Conservation (phyloP, 345 rosid species). For the Pseudoturritis turrita region DNA sequence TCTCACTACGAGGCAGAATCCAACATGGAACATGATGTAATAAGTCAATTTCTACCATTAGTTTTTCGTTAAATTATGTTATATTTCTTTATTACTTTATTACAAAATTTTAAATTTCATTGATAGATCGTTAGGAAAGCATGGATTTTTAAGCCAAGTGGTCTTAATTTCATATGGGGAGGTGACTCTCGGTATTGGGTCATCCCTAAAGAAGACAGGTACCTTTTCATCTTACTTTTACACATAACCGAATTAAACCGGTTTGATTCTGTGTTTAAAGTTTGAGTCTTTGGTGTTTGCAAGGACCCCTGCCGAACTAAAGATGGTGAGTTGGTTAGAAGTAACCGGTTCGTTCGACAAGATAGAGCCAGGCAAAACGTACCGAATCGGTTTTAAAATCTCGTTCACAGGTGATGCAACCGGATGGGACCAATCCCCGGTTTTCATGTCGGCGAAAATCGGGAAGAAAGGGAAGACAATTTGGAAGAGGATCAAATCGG, state of each 20-base stretch:
- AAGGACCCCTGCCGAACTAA: conserved; percentile 44
- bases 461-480: conserved; percentile 49
- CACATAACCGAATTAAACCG: background rate
- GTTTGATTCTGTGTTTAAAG: background rate
- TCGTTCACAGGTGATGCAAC: conserved; percentile 35
- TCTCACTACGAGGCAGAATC: conserved; percentile 32
- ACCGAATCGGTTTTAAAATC: conserved; percentile 38
- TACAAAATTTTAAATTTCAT: background rate
- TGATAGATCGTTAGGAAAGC: conserved; percentile 25
- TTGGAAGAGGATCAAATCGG: conserved; percentile 33
- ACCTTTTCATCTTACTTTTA: background rate
- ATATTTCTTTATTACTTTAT: background rate
- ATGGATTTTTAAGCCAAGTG: conserved; percentile 32
- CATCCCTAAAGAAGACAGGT: conserved; percentile 35
- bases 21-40: conserved; percentile 31
- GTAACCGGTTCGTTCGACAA: conserved; percentile 34
- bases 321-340: conserved; percentile 61
- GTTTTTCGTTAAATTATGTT: background rate
- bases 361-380: conserved; percentile 16
- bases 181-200: conserved; percentile 35
- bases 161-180: conserved; percentile 31
- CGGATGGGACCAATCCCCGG: conserved; percentile 52
- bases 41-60: background rate
- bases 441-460: conserved; percentile 56
- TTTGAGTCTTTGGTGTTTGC: background rate